A percentile compares a stretch with the other conserved stretches of the same genome.
phyloP scores from a whole-genome alignment of 495 filamentous ascomycete species.

The Hypoxylon fragiforme region DNA sequence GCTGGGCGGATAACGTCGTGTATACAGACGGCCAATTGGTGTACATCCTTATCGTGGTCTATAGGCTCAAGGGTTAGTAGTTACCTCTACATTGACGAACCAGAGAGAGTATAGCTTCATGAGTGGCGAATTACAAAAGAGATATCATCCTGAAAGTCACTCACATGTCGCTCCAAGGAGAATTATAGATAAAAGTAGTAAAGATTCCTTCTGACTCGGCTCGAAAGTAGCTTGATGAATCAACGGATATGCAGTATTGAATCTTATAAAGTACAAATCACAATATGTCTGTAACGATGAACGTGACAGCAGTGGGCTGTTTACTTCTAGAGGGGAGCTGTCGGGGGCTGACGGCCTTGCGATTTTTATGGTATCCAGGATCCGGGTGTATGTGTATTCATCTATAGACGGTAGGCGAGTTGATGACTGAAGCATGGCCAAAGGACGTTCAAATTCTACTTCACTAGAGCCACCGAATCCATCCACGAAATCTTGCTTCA shows the following conservation, averaged over 20 bases:
- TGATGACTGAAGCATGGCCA: constrained; percentile 21
- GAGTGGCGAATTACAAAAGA: no score
- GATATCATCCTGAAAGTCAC: background rate
- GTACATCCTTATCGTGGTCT: constrained; percentile 55
- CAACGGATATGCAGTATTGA: constrained; percentile 59
- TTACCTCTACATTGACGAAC: background rate
- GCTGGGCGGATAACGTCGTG: constrained; percentile 52
- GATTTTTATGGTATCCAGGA: constrained; percentile 50
- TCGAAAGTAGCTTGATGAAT: constrained; percentile 58
- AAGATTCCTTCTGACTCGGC: constrained; percentile 47
- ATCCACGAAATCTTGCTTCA: background rate
- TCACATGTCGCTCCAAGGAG: constrained; percentile 57
- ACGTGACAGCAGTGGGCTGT: constrained; percentile 53
- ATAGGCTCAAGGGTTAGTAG: background rate
- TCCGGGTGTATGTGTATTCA: constrained; percentile 43
- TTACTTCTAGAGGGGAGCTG: constrained; percentile 43
- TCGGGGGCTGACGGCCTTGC: constrained; percentile 46
- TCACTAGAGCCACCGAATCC: background rate
- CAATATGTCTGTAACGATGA: constrained; percentile 53
- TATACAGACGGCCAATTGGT: constrained; percentile 57
- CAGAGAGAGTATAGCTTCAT: background rate
- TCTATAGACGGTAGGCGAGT: constrained; percentile 39
- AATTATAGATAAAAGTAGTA: constrained; percentile 54
- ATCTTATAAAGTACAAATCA: constrained; percentile 59
- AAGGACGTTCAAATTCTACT: constrained; percentile 27